Percentiles rank a stretch among this genome's conserved stretches.
Conservation (phyloP, 1,284 basidiomycete species). For the Fistulina hepatica region DNA sequence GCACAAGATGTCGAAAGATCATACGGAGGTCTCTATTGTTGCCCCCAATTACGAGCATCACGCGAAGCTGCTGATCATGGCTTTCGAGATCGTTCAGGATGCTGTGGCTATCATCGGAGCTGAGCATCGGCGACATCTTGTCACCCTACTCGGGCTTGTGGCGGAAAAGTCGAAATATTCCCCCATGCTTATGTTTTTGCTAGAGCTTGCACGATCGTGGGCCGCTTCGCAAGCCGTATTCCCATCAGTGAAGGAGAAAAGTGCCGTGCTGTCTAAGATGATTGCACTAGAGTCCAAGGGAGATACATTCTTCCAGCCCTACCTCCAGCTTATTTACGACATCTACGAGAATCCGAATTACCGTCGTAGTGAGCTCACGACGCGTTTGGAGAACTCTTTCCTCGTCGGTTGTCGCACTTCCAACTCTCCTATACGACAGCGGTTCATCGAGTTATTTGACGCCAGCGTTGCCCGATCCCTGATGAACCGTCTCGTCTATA, state of each 20-base stretch:
- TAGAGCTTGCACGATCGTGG: conserved; percentile 87
- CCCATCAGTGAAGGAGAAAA: conserved; percentile 95
- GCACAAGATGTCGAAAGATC: conserved; percentile 82
- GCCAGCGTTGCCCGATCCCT: conserved; percentile 79
- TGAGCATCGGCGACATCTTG: conserved; percentile 65
- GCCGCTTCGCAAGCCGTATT: conserved; percentile 68
- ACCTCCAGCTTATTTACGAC: conserved; percentile 85
- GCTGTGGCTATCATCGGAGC: conserved; percentile 55
- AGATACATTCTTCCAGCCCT: conserved; percentile 69
- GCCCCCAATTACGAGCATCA: conserved; percentile 42
- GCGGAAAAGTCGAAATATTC: conserved; percentile 89
- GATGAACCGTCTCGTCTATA: conserved; percentile 78
- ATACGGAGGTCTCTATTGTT: conserved; percentile 49
- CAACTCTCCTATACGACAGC: conserved; percentile 71
- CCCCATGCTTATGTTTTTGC: conserved; percentile 74
- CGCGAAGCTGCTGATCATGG: conserved; percentile 51
- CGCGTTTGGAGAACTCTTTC: conserved; percentile 89
- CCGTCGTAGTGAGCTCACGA: conserved; percentile 88
- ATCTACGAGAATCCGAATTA: conserved; percentile 87
- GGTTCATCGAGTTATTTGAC: conserved; percentile 89
- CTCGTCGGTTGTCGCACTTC: conserved; percentile 84
- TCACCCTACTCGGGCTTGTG: conserved; percentile 68
- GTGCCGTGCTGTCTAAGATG: conserved; percentile 86
- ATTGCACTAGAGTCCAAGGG: conserved; percentile 75
- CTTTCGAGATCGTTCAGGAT: conserved; percentile 64